Percentiles rank a stretch among this genome's conserved stretches.
phyloP scores from a whole-genome alignment of 352 stramenopile species.

The Phytophthora niederhauseri region DNA sequence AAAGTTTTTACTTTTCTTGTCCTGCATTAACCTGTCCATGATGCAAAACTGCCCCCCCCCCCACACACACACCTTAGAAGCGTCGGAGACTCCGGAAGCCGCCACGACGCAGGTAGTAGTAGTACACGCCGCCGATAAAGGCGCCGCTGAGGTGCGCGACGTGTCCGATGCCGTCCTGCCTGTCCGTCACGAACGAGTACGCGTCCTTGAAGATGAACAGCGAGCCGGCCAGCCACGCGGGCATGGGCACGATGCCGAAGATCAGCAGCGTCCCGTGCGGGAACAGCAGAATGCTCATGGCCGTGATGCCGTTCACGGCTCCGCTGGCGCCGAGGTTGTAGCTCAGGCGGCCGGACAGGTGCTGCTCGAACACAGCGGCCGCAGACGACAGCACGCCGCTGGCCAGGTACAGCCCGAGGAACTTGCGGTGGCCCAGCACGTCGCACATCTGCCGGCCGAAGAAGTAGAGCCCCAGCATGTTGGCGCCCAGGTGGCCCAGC shows the following conservation, averaged over 20 bases:
- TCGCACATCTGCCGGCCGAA: conserved; percentile 76
- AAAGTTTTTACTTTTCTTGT: background rate
- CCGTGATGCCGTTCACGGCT: conserved; percentile 82
- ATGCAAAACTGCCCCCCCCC: background rate
- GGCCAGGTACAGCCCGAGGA: conserved; percentile 75
- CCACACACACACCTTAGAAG: conserved; percentile 36
- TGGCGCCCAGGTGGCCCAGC: conserved; percentile 60
- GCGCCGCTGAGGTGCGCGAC: conserved; percentile 78
- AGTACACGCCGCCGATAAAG: conserved; percentile 65
- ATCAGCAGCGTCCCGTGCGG: conserved; percentile 76
- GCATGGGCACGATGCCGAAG: conserved; percentile 78
- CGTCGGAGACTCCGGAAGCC: conserved; percentile 34
- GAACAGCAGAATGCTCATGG: conserved; percentile 72
- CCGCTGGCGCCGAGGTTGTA: conserved; percentile 76
- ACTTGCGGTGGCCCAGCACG: conserved; percentile 65
- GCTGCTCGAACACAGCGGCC: conserved; percentile 66
- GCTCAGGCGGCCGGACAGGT: conserved; percentile 41
- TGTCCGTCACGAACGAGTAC: conserved; percentile 62
- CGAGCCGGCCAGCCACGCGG: conserved; percentile 69
- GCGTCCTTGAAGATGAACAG: conserved; percentile 80
- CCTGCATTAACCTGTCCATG: background rate
- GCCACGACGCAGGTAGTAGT: conserved; percentile 54
- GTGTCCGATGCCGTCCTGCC: conserved; percentile 67
- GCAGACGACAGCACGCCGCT: conserved; percentile 73
- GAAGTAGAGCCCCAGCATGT: conserved; percentile 83